A percentile compares a stretch with the other conserved stretches of the same genome.
phyloP scores from a whole-genome alignment of 768 basidiomycete species.

The Baorangia bicolor region DNA sequence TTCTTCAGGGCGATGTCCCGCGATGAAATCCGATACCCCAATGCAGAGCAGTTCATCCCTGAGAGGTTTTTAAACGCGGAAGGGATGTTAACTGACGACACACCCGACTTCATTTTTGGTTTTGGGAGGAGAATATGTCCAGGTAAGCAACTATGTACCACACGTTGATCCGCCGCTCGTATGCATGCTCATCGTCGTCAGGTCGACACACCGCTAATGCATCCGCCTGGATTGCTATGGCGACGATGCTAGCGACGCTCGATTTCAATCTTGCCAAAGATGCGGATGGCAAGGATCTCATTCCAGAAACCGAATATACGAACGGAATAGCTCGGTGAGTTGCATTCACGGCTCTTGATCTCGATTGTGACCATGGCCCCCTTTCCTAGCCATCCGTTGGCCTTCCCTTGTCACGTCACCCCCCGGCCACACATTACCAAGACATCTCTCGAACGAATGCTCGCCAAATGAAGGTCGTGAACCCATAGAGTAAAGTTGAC shows the following conservation, averaged over 20 bases:
- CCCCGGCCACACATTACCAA: conserved; percentile 9
- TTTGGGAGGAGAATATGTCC: conserved; percentile 18
- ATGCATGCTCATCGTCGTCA: neutral
- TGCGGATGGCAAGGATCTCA: neutral
- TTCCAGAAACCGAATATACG: conserved; percentile 4
- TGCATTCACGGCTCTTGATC: neutral
- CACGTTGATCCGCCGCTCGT: neutral
- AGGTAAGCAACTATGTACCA: neutral
- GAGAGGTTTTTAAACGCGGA: conserved; percentile 12
- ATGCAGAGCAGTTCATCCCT: conserved; percentile 13
- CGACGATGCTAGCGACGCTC: conserved; percentile 23
- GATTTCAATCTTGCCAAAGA: conserved; percentile 16
- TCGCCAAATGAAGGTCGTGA: neutral
- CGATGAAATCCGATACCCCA: conserved; percentile 18
- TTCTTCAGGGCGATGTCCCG: conserved; percentile 18
- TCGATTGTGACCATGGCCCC: neutral
- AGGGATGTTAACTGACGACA: conserved; percentile 10
- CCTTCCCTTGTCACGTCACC: conserved; percentile 19
- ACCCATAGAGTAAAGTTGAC: neutral
- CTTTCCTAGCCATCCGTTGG: conserved; percentile 2
- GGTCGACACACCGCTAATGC: conserved; percentile 8
- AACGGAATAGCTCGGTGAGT: conserved; percentile 10
- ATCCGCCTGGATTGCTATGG: conserved; percentile 11
- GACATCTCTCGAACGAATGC: conserved; percentile 2
- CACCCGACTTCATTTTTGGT: conserved; percentile 13